These are phyloP conservation scores for Yamadazyma nakazawae DNA, from an alignment of 805 yeast species.

Conservation along the genomic window DNA sequence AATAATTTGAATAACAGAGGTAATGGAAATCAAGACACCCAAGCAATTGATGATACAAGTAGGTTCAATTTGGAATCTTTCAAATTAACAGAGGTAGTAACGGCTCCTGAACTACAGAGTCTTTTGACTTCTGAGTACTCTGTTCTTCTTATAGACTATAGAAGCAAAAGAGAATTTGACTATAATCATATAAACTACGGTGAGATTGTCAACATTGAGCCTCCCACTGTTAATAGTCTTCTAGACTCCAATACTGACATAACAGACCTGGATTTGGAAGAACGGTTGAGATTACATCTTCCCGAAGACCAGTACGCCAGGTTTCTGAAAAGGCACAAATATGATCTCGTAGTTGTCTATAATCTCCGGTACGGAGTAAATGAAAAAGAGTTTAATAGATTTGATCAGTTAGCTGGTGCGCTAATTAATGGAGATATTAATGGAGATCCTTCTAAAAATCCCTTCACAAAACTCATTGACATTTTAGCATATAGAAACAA, in stretches of 20 bases:
- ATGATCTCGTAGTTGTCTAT: conserved; percentile 64
- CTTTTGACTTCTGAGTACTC: conserved; percentile 12
- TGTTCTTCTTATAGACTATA: conserved; percentile 66
- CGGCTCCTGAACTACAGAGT: conserved; percentile 18
- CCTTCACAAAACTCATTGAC: conserved; percentile 47
- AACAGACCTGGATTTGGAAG: conserved; percentile 66
- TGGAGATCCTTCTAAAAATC: conserved; percentile 51
- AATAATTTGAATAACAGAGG: conserved; percentile 14
- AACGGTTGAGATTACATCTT: conserved; percentile 52
- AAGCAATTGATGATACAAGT: background rate
- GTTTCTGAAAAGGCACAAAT: conserved; percentile 53
- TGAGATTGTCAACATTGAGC: conserved; percentile 73
- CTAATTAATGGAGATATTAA: conserved; percentile 32
- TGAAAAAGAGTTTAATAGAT: conserved; percentile 22
- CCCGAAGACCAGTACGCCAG: conserved; percentile 52
- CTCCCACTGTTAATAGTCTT: conserved; percentile 39
- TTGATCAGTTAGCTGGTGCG: conserved; percentile 31
- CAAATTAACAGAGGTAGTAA: conserved; percentile 18
- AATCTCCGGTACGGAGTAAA: conserved; percentile 44
- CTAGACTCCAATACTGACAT: conserved; percentile 18
- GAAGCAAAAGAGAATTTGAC: conserved; percentile 59
- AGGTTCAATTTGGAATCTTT: conserved; percentile 2
- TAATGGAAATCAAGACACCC: background rate
- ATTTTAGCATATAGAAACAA: conserved; percentile 28
- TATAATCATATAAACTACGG: conserved; percentile 58